phyloP scores from a whole-genome alignment of 257 asterid genomes.

The Orobanche coerulescens region DNA sequence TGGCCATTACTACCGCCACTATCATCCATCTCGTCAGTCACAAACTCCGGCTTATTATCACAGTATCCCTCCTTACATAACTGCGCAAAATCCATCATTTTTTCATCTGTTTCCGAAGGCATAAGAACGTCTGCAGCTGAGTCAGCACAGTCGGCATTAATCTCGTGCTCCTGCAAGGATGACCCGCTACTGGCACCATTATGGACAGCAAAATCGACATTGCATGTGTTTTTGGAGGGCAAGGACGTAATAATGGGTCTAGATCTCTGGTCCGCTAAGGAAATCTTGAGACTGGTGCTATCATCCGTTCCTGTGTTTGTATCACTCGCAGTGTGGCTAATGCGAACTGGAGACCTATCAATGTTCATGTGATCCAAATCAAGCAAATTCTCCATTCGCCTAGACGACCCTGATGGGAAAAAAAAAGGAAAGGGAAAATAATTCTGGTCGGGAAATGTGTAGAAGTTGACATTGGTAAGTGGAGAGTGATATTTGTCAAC shows the following conservation, averaged over 20 bases:
- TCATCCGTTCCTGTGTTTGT: constrained; percentile 22
- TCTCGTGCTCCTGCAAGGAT: constrained; percentile 28
- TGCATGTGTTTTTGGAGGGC: constrained; percentile 17
- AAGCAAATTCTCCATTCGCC: constrained; percentile 41
- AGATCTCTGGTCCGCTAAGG: constrained; percentile 22
- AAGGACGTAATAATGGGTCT: constrained; percentile 14
- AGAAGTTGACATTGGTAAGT: background rate
- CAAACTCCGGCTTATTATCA: constrained; percentile 25
- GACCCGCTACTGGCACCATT: constrained; percentile 26
- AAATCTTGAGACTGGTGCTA: constrained; percentile 15
- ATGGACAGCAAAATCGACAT: constrained; percentile 16
- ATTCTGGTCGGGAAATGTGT: background rate
- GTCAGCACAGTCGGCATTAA: constrained; percentile 22
- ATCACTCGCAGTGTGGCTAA: constrained; percentile 21
- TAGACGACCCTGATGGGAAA: constrained; percentile 42
- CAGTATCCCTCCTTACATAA: constrained; percentile 45
- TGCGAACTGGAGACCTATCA: constrained; percentile 26
- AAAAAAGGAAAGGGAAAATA: constrained; percentile 1
- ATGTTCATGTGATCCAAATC: constrained; percentile 44
- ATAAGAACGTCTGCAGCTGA: constrained; percentile 16
- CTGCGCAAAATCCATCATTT: constrained; percentile 32
- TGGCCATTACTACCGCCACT: constrained; percentile 17
- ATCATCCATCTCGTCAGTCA: constrained; percentile 28
- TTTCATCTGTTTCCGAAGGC: constrained; percentile 21
- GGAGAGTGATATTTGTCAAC: background rate